Base-by-base conservation (phyloP, 1,284 basidiomycete species). In the Gyrodon tennesseensis region DNA sequence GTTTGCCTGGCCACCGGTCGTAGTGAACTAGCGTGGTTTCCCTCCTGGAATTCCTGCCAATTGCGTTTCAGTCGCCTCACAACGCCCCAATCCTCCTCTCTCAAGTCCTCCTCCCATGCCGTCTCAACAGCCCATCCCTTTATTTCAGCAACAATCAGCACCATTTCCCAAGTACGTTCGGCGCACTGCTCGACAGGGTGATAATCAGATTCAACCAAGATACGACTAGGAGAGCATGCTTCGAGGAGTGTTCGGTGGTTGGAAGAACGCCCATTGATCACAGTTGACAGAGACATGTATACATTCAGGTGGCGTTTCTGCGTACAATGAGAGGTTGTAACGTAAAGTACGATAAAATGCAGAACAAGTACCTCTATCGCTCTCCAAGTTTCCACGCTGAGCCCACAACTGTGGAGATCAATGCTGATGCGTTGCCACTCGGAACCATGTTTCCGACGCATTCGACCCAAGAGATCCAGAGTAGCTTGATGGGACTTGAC, bases 171-270 rank as follows among this genome's bases (percentile, higher is more conserved):
- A n/a, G 88, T 89, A 63, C 82, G 81, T 44, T 77, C 68, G 2
- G 85, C 78, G 62, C 83, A 84, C 65, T 77, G 72, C 29, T 81
- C 77, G 37, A 89, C 79, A 63, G 85, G 75, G 72, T 89, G 79
- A 72, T 82, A 89, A 76, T 94, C 92, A 7, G 90, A 92, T 75
- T 94, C 92, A 37, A 84, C 86, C 56, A 94, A 83, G 44, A 94
- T 80, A 16, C 90, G 86, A 63, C 83, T 72, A 3, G 86, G 78
- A 56, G 85, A 78, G 69, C 86, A 88, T 4, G 80, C 79, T 56
- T 81, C 77, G 61, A 93, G 87, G 43, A 94, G 80, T 8, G 81
- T 78, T 56, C 77, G 78, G 69, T 88, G 83, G 57, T 83, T 84
- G 3, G 80, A 77, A 18, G 89, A 89, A 54, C 88, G 86, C 39